Percentiles rank a stretch among this genome's conserved stretches.
Evolutionary conservation across 192 early-diverging fungal species (phyloP).

Genomic region (Haplosporangium gracile): DNA sequence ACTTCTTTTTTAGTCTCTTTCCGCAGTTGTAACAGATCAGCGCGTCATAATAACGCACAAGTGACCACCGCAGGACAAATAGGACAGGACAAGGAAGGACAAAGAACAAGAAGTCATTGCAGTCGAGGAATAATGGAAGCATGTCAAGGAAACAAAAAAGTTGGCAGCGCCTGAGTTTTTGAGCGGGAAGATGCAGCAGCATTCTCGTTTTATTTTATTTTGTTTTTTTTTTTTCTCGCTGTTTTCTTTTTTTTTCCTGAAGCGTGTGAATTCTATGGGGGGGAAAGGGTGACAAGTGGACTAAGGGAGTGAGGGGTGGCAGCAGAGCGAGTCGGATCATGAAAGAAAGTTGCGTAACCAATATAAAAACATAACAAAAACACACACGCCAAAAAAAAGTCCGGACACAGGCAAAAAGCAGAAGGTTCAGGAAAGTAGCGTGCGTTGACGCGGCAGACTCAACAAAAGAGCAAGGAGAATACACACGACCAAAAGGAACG

Average conservation of each 20-base stretch:
- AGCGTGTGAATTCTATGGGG: slow-evolving; percentile 28
- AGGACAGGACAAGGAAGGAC: background rate
- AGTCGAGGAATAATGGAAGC: background rate
- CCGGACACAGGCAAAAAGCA: background rate
- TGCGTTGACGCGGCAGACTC: background rate
- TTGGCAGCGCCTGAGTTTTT: background rate
- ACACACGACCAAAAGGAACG: background rate
- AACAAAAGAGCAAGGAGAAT: background rate
- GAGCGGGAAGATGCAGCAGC: slow-evolving; percentile 4
- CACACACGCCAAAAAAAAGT: background rate
- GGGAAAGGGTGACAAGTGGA: background rate
- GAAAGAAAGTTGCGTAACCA: slow-evolving; percentile 2
- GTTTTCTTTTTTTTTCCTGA: background rate
- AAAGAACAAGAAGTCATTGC: background rate
- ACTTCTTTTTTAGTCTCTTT: background rate
- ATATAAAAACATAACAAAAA: background rate
- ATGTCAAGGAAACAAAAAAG: background rate
- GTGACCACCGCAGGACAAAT: background rate
- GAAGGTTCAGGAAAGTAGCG: background rate
- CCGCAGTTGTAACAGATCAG: background rate
- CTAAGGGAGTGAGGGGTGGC: background rate
- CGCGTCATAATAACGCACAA: background rate
- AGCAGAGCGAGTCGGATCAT: background rate
- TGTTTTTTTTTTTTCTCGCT: background rate
- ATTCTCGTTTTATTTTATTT: background rate